These are phyloP conservation scores for Trichoderma pleuroti DNA, from an alignment of 2,329 filamentous ascomycete genomes.

Conservation along the genomic window DNA sequence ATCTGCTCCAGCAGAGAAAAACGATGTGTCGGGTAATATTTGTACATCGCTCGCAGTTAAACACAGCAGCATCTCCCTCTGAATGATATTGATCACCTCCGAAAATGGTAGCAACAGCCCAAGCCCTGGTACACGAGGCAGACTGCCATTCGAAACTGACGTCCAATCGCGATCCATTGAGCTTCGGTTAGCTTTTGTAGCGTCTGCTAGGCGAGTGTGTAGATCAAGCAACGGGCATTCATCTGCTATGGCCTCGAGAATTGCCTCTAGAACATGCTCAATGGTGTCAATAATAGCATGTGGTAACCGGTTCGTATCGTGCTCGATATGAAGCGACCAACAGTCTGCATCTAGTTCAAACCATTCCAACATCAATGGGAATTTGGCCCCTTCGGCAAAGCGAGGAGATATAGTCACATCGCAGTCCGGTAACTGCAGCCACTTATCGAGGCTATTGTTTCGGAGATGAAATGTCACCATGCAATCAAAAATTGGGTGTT, in stretches of 20 bases:
- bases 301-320: conserved; percentile 6
- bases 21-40: neutral
- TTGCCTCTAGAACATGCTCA: neutral
- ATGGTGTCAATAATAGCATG: neutral
- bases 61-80: neutral
- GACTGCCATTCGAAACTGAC: neutral
- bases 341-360: conserved; percentile 3
- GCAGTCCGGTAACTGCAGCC: conserved; percentile 3
- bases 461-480: conserved; percentile 17
- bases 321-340: conserved; percentile 16
- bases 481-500: conserved; percentile 15
- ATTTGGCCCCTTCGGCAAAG: conserved; percentile 16
- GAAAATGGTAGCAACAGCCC: neutral
- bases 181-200: neutral
- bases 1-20: conserved; percentile 15
- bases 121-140: neutral
- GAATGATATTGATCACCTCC: neutral
- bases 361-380: conserved; percentile 18
- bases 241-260: neutral
- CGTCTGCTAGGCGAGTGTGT: neutral
- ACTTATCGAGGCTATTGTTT: conserved; percentile 4
- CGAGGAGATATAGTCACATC: neutral
- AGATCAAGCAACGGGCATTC: neutral
- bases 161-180: no score
- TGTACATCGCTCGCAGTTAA: neutral